phyloP scores from a whole-genome alignment of 2,329 filamentous ascomycete species.

The Fusarium globosum region DNA sequence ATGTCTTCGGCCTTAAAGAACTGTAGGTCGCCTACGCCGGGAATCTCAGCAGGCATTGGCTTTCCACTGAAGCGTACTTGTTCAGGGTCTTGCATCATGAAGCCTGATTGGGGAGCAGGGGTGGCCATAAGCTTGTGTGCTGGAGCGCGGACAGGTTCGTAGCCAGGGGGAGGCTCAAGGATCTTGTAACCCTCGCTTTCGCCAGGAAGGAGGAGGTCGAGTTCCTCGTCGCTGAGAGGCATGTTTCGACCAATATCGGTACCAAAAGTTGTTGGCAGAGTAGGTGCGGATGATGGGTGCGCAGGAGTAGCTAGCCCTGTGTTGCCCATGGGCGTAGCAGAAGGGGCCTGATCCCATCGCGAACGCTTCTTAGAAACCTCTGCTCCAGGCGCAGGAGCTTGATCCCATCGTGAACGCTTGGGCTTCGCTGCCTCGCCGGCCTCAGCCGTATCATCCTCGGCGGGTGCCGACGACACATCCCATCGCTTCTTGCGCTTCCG shows the following conservation, averaged over 20 bases:
- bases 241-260: conserved; percentile 85
- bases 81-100: conserved; percentile 97
- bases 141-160: conserved; percentile 83
- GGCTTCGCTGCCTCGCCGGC: conserved; percentile 66
- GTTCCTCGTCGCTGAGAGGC: conserved; percentile 90
- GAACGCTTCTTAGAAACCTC: conserved; percentile 80
- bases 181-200: conserved; percentile 94
- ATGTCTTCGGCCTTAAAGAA: conserved; percentile 99
- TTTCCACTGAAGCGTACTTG: conserved; percentile 85
- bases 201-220: conserved; percentile 88
- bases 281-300: conserved; percentile 72
- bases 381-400: conserved; percentile 70
- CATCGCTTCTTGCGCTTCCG: conserved; percentile 95
- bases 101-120: conserved; percentile 81
- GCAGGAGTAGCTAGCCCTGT: conserved; percentile 82
- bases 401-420: conserved; percentile 90
- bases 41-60: conserved; percentile 93
- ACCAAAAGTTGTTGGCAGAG: conserved; percentile 74
- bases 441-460: conserved; percentile 62
- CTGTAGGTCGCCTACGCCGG: conserved; percentile 93
- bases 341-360: conserved; percentile 91
- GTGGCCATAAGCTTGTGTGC: conserved; percentile 80
- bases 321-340: conserved; percentile 79
- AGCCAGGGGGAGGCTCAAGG: conserved; percentile 89
- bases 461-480: conserved; percentile 77